A percentile compares a stretch with the other conserved stretches of the same genome.
phyloP scores from a whole-genome alignment of 306 rosid species.

The Gastrolobium villosum region DNA sequence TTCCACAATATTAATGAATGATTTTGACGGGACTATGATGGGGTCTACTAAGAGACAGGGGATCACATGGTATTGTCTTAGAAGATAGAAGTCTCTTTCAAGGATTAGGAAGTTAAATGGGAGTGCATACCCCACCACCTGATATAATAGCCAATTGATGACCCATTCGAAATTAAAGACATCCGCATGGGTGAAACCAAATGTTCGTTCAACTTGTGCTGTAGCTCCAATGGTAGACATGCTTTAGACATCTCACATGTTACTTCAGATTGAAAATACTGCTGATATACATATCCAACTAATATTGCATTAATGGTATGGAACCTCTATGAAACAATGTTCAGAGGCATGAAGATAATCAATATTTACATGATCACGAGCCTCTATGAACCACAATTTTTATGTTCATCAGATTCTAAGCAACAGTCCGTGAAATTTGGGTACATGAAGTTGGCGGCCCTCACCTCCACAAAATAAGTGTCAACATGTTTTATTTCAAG shows the following conservation, averaged over 20 bases:
- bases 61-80: conserved; percentile 41
- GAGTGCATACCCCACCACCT: conserved; percentile 2
- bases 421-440: too few species aligned
- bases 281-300: too few species aligned
- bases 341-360: too few species aligned
- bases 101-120: not conserved
- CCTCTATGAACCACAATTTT: too few species aligned
- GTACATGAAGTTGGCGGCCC: too few species aligned
- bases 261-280: too few species aligned
- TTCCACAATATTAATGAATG: not conserved
- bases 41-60: not conserved
- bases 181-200: not conserved
- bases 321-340: too few species aligned
- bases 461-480: not conserved
- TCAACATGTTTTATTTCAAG: not conserved
- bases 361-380: too few species aligned
- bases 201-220: not conserved
- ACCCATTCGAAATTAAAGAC: not conserved
- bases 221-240: not conserved
- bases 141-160: not conserved
- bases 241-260: too few species aligned
- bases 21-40: not conserved
- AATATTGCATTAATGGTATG: too few species aligned
- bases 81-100: not conserved
- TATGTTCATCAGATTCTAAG: too few species aligned